Evolutionary conservation across 805 yeast genomes (phyloP), one percentile per base, ranked within the genome.

Genomic region (Saturnispora sekii): DNA sequence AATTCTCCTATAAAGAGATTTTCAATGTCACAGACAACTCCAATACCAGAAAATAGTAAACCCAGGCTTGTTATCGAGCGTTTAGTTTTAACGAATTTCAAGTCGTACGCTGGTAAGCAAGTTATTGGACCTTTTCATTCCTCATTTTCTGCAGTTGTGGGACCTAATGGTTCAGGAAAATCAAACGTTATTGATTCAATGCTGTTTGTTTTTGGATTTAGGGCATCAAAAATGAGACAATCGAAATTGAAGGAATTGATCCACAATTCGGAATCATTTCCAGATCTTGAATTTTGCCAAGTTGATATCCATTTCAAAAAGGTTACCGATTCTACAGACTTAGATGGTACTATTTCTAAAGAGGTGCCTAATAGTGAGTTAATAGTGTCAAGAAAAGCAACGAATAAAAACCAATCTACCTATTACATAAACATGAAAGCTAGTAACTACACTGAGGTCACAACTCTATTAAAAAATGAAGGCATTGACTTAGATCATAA

Each of bases 101-200:
- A 93, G 60, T 88, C 97, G 0, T 93, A 93, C 60, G 97, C 97
- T 1, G 98, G 98, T 0, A 67, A 73, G 14, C 97, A 93, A 64
- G 76, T 77, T 6, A 84, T 93, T 41, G 99, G 99, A 0, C 99
- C 99, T 0, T 93, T 93, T 63, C 84, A 93, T 55, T 66, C 89
- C 32, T 86, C 94, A 5, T 94, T 93, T 58, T 85, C 96, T 10
- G 97, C 99, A 0, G 95, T 93, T 10, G 97, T 93, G 11, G 99
- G 99, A 0, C 98, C 98, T 5, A 93, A 93, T 61, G 99, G 99
- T 31, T 84, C 97, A 1, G 98, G 98, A 7, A 93, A 93, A 65
- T 84, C 96, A 35, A 93, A 93, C 59, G 84, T 93, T 79, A 89
- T 93, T 84, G 98, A 93, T 61, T 97, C 98, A 32, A 83, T 93